phyloP scores from a whole-genome alignment of 139 green algal species.

The Chlorella ohadii region DNA sequence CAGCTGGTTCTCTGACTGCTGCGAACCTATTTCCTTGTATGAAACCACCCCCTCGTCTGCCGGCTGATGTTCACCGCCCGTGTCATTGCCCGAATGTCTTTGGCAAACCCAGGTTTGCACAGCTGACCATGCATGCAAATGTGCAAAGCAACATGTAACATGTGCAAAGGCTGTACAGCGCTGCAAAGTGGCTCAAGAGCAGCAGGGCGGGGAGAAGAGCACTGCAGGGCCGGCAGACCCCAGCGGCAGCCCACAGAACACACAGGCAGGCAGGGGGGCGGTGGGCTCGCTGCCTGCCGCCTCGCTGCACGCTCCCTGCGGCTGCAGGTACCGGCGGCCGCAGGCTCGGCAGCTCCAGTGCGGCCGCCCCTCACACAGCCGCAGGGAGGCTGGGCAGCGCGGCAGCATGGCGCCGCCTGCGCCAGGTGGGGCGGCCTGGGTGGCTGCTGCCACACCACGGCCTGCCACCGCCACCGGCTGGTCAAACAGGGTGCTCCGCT shows the following conservation, averaged over 20 bases:
- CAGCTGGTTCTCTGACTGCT: no score
- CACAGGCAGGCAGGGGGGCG: not conserved
- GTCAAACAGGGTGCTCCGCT: conserved; percentile 9
- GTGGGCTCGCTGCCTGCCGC: no score
- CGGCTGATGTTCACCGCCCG: no score
- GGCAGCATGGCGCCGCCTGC: not conserved
- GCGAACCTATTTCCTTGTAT: no score
- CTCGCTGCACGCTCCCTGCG: not conserved
- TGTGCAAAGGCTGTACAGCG: not conserved
- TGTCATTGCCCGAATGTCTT: no score
- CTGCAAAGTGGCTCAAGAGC: not conserved
- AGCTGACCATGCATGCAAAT: not conserved
- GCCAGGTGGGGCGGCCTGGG: not conserved
- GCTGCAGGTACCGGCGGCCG: conserved; percentile 3
- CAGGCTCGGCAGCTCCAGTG: conserved; percentile 38
- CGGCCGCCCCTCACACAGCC: conserved; percentile 1
- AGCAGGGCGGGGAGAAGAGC: conserved; percentile 25
- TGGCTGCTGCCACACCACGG: not conserved
- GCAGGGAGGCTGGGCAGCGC: conserved; percentile 37
- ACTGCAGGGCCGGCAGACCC: not conserved
- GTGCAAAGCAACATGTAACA: not conserved
- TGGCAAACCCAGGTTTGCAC: no score
- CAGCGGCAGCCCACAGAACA: conserved; percentile 8
- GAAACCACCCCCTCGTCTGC: no score
- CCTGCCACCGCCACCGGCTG: not conserved